Evolutionary conservation across 2,329 filamentous ascomycete species (phyloP), one percentile per base, ranked within the genome.

Genomic region (Dothidotthia symphoricarpi): DNA sequence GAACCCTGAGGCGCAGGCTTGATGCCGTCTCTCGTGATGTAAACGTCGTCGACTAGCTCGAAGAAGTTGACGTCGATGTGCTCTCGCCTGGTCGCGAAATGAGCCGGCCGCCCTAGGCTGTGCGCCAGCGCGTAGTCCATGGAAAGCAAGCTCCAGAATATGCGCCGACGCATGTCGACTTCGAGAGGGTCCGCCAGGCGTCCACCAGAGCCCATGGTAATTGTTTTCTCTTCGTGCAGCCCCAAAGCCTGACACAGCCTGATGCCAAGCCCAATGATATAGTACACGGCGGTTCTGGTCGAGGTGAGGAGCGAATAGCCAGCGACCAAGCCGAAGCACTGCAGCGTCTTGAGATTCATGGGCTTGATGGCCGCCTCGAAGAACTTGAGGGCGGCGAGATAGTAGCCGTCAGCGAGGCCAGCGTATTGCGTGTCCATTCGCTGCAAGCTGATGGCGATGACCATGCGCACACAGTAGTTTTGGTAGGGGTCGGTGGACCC

Each of bases 361-460:
- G 85, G 82, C 36, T 83, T 82, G 37, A 97, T 78, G 9, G 94
- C 83, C 3, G 82, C 81, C 64, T 96, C 87, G 45, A 97, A 82
- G 55, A 83, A 83, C 45, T 84, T 82, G 70, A 97, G 82, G 4
- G 91, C 91, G 16, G 90, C 86, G 15, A 96, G 76, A 59, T 96
- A 97, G 69, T 95, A 97, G 61, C 88, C 90, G 67, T 97, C 91
- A 19, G 93, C 91, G 17, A 97, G 73, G 16, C 90, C 90, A n/a
- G 90, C 89, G 65, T 93, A 97, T 49, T 87, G 83, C 0, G 84
- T 80, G 61, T 90, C 88, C 57, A 96, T 76, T 66, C 94, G 95
- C 67, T 97, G 91, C 67, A 97, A 79, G 63, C 88, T 91, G 58
- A 96, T 95, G 19, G 93, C 91, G 59, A 97, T 82, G 36, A 96